Base-by-base conservation (phyloP, 2,329 filamentous ascomycete species). In the Blastomyces parvus region DNA sequence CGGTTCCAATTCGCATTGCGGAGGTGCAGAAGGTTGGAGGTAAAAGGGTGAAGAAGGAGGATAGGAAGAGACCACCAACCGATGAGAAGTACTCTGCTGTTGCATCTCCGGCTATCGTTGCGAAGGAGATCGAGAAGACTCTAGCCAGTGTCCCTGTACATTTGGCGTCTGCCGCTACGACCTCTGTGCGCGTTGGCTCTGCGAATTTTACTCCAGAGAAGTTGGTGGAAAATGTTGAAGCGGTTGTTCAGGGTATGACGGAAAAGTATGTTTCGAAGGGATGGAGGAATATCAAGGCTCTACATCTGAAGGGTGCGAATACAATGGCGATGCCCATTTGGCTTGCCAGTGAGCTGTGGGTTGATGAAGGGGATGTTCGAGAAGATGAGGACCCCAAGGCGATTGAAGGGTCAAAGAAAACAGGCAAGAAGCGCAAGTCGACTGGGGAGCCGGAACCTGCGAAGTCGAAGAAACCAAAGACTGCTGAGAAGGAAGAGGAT, bases 311-410 rank as follows among this genome's bases (percentile, higher is more conserved):
- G 83, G 90, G 91, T 2, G 88, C 90, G 36, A 86, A 90, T 72
- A 96, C 93, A 4, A 88, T 87, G 65, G 89, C 93, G 9, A 82
- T 99, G 71, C 94, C 94, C n/a, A 87, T 99, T 73, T 99, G 91
- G 90, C 80, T 96, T 73, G 89, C 93, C 4, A 88, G 91, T 69
- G 91, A 97, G 81, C 82, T 99, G 67, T 99, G 94, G 91, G 77
- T 88, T 19, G 89, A 94, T 67, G 84, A 88, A 65, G 83, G 86
- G 65, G 87, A 90, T 71, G 85, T 96, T 53, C 78, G 81, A 6
- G 79, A 83, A 67, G 77, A 75, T 48, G 71, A 74, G 48, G 55
- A 57, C 6, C 68, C 63, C 17, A 72, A 67, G 60, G 70, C 67
- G 62, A 73, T 74, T 59, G 74, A 77, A 64, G 74, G 70, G 62